phyloP scores from a whole-genome alignment of 352 stramenopile species.

The Globisporangium nagaii region DNA sequence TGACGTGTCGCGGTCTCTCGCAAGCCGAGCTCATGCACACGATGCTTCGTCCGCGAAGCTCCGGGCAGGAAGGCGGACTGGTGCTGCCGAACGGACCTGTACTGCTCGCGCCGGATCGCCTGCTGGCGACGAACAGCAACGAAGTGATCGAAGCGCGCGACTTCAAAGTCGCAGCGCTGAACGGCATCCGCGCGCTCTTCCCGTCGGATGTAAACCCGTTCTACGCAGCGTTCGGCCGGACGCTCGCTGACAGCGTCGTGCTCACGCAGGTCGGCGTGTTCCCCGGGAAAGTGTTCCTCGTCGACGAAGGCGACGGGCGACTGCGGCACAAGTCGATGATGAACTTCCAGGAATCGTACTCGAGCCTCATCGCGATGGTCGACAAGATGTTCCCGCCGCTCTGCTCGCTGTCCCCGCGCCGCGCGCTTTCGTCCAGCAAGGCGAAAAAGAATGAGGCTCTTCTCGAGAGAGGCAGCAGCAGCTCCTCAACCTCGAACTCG shows the following conservation, averaged over 20 bases:
- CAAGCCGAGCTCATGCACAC: slow-evolving; percentile 48
- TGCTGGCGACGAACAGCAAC: slow-evolving; percentile 37
- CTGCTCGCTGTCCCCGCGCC: slow-evolving; percentile 24
- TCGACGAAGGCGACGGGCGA: slow-evolving; percentile 48
- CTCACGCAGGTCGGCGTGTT: slow-evolving; percentile 78
- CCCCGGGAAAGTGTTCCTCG: slow-evolving; percentile 65
- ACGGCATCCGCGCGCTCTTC: slow-evolving; percentile 60
- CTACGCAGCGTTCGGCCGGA: slow-evolving; percentile 78
- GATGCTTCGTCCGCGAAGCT: slow-evolving; percentile 11
- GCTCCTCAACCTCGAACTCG: not conserved
- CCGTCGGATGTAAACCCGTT: slow-evolving; percentile 75
- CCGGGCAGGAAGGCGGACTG: slow-evolving; percentile 5
- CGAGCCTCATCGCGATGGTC: slow-evolving; percentile 43
- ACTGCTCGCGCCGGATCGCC: slow-evolving; percentile 52
- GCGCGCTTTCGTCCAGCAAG: slow-evolving; percentile 2
- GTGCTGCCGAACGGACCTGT: slow-evolving; percentile 70
- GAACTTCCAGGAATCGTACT: slow-evolving; percentile 66
- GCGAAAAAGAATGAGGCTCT: too few species aligned
- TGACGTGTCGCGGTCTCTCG: slow-evolving; percentile 59
- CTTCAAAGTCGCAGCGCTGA: slow-evolving; percentile 68
- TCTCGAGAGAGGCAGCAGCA: not conserved
- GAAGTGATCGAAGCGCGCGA: slow-evolving; percentile 41
- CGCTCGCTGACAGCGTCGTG: slow-evolving; percentile 37
- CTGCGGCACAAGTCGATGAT: slow-evolving; percentile 56
- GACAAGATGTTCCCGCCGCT: slow-evolving; percentile 79